A percentile compares a stretch with the other conserved stretches of the same genome.
Evolutionary conservation across 768 basidiomycete genomes (phyloP).

Genomic region (Leccinum rimulosum): DNA sequence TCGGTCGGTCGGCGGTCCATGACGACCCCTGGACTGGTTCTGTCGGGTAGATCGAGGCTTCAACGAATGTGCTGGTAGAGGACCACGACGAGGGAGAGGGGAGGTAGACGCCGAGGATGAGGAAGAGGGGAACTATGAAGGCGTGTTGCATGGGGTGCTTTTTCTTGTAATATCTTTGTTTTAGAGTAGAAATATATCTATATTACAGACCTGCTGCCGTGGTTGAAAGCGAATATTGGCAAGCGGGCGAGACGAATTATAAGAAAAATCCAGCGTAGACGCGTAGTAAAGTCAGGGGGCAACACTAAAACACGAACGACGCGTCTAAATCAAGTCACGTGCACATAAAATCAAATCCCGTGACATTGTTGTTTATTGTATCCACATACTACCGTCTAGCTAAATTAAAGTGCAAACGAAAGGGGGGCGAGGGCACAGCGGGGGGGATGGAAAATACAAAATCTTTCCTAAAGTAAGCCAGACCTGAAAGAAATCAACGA

Average conservation of each 20-base stretch:
- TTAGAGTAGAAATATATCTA: background rate
- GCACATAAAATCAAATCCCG: constrained; percentile 24
- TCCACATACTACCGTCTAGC: background rate
- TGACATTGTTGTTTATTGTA: background rate
- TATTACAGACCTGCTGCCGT: constrained; percentile 31
- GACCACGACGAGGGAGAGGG: background rate
- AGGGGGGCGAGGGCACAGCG: background rate
- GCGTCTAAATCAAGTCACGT: constrained; percentile 18
- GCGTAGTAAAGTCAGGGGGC: too few relatives aligned
- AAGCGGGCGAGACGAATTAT: constrained; percentile 1
- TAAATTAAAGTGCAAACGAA: constrained; percentile 8
- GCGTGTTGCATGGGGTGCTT: constrained; percentile 9
- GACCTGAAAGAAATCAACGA: background rate
- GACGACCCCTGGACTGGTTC: constrained; percentile 45
- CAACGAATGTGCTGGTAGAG: constrained; percentile 1
- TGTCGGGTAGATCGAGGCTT: constrained; percentile 49
- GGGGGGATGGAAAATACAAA: background rate
- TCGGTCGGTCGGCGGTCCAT: constrained; percentile 42
- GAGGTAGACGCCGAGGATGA: constrained; percentile 8
- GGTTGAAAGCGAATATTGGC: constrained; percentile 1
- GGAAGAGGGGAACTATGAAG: background rate
- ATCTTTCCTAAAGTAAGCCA: constrained; percentile 12
- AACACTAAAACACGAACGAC: background rate
- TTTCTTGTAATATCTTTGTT: background rate
- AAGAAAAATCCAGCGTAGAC: background rate